phyloP scores from a whole-genome alignment of 176 grass and related monocot genomes.

The Ensete glaucum region DNA sequence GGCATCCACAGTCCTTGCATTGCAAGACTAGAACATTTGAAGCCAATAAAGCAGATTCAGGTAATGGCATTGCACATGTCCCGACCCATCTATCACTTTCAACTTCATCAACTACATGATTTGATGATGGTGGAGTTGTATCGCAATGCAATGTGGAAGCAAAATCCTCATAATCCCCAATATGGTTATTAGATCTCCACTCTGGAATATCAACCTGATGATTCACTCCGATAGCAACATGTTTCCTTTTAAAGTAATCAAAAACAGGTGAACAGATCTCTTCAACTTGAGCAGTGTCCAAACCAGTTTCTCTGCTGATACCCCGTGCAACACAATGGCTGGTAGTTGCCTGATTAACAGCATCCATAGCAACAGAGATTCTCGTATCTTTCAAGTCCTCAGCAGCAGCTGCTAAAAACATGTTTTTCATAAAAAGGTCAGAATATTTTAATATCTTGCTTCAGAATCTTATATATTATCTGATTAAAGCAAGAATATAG shows the following conservation, averaged over 20 bases:
- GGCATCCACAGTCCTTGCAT: constrained; percentile 43
- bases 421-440: neutral
- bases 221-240: constrained; percentile 50
- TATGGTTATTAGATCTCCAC: constrained; percentile 27
- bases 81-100: constrained; percentile 49
- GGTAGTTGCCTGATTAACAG: constrained; percentile 15
- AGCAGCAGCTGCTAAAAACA: neutral
- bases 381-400: neutral
- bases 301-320: neutral
- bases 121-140: constrained; percentile 17
- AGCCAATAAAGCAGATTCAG: constrained; percentile 13
- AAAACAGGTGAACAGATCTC: constrained; percentile 12
- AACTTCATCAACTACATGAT: constrained; percentile 13
- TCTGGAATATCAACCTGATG: constrained; percentile 69
- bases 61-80: constrained; percentile 31
- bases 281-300: constrained; percentile 35
- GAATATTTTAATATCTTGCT: neutral
- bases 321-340: too few species aligned
- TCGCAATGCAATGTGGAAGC: constrained; percentile 10
- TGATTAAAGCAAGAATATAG: constrained; percentile 16
- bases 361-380: constrained; percentile 7
- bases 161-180: constrained; percentile 20
- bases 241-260: constrained; percentile 35
- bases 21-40: constrained; percentile 15
- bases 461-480: neutral